Conservation (phyloP, 441 rosid genomes). For the Eruca vesicaria region DNA sequence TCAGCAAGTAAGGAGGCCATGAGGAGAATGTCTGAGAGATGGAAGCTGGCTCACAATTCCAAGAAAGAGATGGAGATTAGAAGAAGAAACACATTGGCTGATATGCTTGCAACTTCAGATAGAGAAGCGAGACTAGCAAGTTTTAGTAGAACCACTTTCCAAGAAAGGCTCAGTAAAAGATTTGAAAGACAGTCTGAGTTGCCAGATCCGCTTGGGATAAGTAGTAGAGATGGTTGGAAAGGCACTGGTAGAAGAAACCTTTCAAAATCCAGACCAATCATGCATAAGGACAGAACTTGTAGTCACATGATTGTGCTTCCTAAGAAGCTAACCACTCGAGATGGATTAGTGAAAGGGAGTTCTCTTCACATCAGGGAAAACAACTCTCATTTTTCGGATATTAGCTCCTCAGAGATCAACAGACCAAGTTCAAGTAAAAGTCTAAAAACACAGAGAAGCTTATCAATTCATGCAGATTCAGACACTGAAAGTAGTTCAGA, state of each 20-base stretch:
- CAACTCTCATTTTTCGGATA: slow-evolving; percentile 36
- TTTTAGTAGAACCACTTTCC: slow-evolving; percentile 28
- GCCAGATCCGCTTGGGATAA: slow-evolving; percentile 68
- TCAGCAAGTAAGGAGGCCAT: slow-evolving; percentile 71
- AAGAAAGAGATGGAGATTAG: slow-evolving; percentile 44
- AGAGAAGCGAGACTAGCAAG: slow-evolving; percentile 39
- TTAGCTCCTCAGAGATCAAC: slow-evolving; percentile 40
- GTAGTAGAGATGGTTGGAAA: slow-evolving; percentile 93
- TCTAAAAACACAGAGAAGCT: slow-evolving; percentile 31
- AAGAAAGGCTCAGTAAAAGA: slow-evolving; percentile 31
- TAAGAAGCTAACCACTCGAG: slow-evolving; percentile 42
- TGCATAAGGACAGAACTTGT: slow-evolving; percentile 34
- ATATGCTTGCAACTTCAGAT: slow-evolving; percentile 78
- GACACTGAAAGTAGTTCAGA: slow-evolving; percentile 37
- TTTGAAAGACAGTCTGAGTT: slow-evolving; percentile 23
- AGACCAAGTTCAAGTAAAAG: slow-evolving; percentile 31
- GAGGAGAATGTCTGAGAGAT: slow-evolving; percentile 84
- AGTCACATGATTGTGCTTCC: slow-evolving; percentile 42
- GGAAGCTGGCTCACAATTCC: slow-evolving; percentile 66
- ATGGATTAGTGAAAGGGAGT: slow-evolving; percentile 43
- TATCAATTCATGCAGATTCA: slow-evolving; percentile 28
- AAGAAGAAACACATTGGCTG: slow-evolving; percentile 71
- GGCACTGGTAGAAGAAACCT: slow-evolving; percentile 38
- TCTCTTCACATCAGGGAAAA: slow-evolving; percentile 35
- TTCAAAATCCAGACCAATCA: slow-evolving; percentile 59